These are phyloP conservation scores for Nosema bombycis DNA, from an alignment of 371 early-diverging fungal genomes.

Conservation along the genomic window DNA sequence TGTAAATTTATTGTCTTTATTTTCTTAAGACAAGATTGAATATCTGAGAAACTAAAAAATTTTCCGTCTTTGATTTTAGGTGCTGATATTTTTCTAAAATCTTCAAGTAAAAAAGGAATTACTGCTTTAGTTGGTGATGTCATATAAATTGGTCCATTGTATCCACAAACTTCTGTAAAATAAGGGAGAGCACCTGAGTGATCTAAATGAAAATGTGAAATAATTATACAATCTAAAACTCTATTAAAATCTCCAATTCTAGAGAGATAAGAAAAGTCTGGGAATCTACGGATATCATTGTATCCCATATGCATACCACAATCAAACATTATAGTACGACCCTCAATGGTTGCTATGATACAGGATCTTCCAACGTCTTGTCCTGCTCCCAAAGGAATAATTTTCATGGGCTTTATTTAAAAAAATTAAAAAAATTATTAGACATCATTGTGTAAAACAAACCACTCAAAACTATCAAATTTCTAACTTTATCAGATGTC, in stretches of 20 bases:
- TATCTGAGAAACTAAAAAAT: constrained; percentile 67
- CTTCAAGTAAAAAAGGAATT: constrained; percentile 79
- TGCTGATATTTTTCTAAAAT: constrained; percentile 74
- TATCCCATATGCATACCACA: constrained; percentile 95
- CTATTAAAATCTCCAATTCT: constrained; percentile 74
- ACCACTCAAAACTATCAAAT: background rate
- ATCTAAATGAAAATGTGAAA: constrained; percentile 89
- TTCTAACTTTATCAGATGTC: background rate
- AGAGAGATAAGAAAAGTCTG: constrained; percentile 85
- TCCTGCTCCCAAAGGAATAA: constrained; percentile 68
- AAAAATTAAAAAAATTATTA: background rate
- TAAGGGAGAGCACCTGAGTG: constrained; percentile 89
- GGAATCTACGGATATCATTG: constrained; percentile 83
- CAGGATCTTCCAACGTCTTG: constrained; percentile 87
- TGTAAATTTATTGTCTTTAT: constrained; percentile 76
- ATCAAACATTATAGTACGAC: constrained; percentile 86
- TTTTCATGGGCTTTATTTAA: constrained; percentile 46
- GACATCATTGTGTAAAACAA: background rate
- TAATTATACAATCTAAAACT: constrained; percentile 77
- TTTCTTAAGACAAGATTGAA: constrained; percentile 78
- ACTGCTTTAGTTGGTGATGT: constrained; percentile 88
- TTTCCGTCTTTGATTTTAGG: constrained; percentile 69
- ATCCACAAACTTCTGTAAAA: constrained; percentile 85
- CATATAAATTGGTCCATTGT: constrained; percentile 87
- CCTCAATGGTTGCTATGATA: constrained; percentile 75